A percentile compares a stretch with the other conserved stretches of the same genome.
Evolutionary conservation across 208 protist species (phyloP).

Genomic region (Leishmania martiniquensis): DNA sequence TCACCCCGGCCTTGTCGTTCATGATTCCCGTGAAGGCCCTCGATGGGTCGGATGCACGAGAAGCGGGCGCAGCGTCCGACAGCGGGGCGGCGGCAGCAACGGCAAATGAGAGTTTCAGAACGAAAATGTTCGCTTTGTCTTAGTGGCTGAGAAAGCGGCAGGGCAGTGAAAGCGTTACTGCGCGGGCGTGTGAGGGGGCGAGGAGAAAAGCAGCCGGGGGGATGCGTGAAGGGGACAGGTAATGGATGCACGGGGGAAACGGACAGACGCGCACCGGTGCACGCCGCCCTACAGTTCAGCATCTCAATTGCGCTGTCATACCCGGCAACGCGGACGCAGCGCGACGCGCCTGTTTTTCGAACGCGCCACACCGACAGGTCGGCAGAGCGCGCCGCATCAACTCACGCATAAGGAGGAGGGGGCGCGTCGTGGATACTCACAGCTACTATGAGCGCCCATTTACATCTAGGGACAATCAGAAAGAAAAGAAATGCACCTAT

Average conservation of each 20-base stretch:
- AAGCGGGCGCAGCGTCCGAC: neutral
- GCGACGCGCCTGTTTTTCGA: no score
- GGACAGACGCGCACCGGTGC: neutral
- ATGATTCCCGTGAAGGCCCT: neutral
- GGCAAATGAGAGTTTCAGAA: neutral
- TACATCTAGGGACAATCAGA: no score
- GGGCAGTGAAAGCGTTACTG: neutral
- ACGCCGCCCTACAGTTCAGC: neutral
- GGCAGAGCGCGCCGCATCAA: no score
- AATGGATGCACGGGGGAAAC: neutral
- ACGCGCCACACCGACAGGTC: no score
- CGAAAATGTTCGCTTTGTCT: neutral
- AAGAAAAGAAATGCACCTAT: no score
- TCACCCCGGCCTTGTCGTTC: neutral
- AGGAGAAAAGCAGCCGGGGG: neutral
- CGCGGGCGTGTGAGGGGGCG: neutral
- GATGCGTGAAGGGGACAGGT: neutral
- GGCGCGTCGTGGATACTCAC: no score
- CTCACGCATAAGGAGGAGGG: no score
- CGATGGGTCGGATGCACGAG: neutral
- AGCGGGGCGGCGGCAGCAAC: neutral
- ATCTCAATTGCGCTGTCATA: neutral
- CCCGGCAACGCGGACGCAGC: neutral
- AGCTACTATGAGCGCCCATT: no score
- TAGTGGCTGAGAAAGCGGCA: neutral